Evolutionary conservation across 2,329 filamentous ascomycete species (phyloP).

Genomic region (Acephala macrosclerotiorum): DNA sequence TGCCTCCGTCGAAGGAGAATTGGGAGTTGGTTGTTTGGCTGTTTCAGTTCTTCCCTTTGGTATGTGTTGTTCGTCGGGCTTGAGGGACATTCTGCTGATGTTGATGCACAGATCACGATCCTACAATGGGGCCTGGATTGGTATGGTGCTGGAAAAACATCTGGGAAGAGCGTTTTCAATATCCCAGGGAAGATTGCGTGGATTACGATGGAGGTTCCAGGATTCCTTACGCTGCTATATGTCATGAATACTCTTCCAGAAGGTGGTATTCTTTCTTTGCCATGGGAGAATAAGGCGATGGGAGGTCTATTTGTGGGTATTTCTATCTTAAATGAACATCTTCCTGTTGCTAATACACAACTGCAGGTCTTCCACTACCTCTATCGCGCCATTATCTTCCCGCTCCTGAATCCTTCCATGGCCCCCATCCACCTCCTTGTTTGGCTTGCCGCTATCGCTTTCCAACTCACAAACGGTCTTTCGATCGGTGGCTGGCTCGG

Average conservation of each 20-base stretch:
- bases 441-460: constrained; percentile 68
- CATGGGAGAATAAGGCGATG: constrained; percentile 81
- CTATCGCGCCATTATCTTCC: constrained; percentile 86
- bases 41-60: constrained; percentile 58
- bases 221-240: constrained; percentile 80
- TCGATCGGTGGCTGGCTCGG: constrained; percentile 82
- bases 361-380: constrained; percentile 81
- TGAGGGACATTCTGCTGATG: not conserved
- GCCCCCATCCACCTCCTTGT: constrained; percentile 82
- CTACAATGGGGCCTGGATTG: constrained; percentile 77
- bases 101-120: constrained; percentile 66
- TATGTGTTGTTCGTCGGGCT: constrained; percentile 39
- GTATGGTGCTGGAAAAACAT: constrained; percentile 95
- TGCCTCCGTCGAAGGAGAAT: constrained; percentile 65
- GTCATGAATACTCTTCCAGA: constrained; percentile 74
- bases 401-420: constrained; percentile 89
- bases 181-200: constrained; percentile 88
- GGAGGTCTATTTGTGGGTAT: constrained; percentile 65
- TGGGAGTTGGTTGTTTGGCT: constrained; percentile 59
- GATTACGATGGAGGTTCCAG: constrained; percentile 86
- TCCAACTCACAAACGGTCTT: constrained; percentile 83
- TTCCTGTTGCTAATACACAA: not conserved
- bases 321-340: not conserved
- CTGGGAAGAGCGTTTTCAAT: constrained; percentile 76
- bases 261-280: constrained; percentile 65